Evolutionary conservation across 768 basidiomycete species (phyloP).

Genomic region (Tulasnella sp.): DNA sequence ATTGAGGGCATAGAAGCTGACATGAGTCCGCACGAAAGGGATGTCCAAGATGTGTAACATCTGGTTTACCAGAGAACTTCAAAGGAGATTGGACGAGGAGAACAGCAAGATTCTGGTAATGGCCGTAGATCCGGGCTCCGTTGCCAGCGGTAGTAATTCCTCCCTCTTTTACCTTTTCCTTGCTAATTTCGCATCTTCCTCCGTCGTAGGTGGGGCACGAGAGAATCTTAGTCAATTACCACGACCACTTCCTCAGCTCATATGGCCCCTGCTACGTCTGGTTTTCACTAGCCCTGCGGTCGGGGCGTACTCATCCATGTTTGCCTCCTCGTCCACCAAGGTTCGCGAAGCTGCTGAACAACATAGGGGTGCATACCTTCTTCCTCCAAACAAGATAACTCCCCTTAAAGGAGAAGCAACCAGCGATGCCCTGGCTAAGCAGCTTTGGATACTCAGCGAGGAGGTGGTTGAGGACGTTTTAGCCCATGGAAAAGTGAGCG

Average conservation of each 20-base stretch:
- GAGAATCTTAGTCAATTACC: background rate
- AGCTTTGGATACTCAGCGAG: background rate
- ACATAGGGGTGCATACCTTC: background rate
- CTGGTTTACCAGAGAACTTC: background rate
- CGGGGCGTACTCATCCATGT: background rate
- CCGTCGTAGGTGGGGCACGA: background rate
- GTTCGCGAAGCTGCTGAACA: background rate
- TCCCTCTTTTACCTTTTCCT: background rate
- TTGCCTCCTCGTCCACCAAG: background rate
- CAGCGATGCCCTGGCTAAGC: background rate
- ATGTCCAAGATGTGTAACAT: conserved; percentile 1
- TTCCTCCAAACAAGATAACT: background rate
- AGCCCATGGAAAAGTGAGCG: background rate
- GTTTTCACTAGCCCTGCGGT: background rate
- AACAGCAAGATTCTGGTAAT: background rate
- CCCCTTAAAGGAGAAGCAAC: background rate
- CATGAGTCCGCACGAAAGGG: too few species aligned
- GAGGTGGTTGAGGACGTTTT: background rate
- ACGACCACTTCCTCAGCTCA: background rate
- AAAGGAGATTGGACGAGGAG: background rate
- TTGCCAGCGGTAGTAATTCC: background rate
- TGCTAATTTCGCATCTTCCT: background rate
- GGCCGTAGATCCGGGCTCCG: background rate
- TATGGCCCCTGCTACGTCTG: background rate
- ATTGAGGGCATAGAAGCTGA: too few species aligned